Percentiles rank a stretch among this genome's conserved stretches.
Evolutionary conservation across 768 basidiomycete species (phyloP).

Genomic region (Leccinellum rugosiceps): DNA sequence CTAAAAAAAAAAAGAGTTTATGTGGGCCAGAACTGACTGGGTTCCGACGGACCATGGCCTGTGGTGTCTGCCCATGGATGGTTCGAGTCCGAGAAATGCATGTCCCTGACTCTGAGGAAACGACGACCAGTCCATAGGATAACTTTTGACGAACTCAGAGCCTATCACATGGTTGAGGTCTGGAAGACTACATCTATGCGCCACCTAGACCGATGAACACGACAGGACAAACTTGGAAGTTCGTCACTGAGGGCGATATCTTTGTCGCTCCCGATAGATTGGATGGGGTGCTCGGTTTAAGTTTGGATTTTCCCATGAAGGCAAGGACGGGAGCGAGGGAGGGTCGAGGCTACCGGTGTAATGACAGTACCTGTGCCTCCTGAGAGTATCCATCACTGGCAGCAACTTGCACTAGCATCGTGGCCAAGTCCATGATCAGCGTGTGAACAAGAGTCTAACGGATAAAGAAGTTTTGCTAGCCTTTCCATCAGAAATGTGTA

Average conservation of each 20-base stretch:
- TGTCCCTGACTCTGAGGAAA: neutral
- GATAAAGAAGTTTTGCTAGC: neutral
- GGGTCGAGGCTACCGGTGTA: too few relatives aligned
- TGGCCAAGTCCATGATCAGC: neutral
- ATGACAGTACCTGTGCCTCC: neutral
- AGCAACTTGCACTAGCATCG: neutral
- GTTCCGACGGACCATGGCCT: neutral
- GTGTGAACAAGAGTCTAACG: neutral
- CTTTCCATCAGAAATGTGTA: neutral
- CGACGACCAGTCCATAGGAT: neutral
- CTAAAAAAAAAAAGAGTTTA: neutral
- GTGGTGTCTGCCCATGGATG: neutral
- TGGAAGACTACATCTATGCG: neutral
- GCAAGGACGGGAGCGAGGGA: neutral
- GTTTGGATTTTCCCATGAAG: neutral
- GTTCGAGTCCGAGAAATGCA: neutral
- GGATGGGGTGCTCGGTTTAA: neutral
- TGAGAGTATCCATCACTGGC: neutral
- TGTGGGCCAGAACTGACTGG: neutral
- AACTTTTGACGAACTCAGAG: neutral
- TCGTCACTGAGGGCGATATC: neutral
- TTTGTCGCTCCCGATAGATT: neutral
- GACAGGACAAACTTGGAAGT: neutral
- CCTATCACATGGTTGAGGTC: neutral
- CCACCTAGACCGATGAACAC: neutral